A percentile compares a stretch with the other conserved stretches of the same genome.
phyloP scores from a whole-genome alignment of 176 grass and related monocot genomes.

The Musa schizocarpa region DNA sequence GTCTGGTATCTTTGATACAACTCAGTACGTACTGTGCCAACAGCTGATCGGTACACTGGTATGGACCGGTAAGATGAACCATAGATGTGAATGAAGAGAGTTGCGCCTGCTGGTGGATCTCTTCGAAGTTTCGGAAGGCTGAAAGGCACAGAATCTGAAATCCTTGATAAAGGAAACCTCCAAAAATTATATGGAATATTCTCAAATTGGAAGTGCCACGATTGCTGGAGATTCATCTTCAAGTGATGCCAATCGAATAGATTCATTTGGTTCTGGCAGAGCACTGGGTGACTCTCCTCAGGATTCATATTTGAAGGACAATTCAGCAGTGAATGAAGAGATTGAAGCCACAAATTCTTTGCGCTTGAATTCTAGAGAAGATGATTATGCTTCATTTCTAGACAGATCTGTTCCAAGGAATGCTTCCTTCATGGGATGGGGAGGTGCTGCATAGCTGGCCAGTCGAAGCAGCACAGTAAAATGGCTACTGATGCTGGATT shows the following conservation, averaged over 20 bases:
- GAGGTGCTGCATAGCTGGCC: conserved; percentile 19
- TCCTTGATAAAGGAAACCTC: conserved; percentile 38
- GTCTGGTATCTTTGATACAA: too few species aligned
- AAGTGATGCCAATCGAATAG: conserved; percentile 10
- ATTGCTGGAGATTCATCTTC: background rate
- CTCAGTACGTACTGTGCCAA: too few species aligned
- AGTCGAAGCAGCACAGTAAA: conserved; percentile 22
- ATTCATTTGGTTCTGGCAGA: background rate
- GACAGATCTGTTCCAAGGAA: background rate
- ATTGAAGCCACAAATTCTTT: background rate
- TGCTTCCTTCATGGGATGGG: conserved; percentile 41
- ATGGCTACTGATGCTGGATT: conserved; percentile 41
- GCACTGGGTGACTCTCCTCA: background rate
- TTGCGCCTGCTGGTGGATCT: background rate
- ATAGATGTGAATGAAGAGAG: background rate
- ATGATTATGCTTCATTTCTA: background rate
- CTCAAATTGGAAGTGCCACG: background rate
- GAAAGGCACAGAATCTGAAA: conserved; percentile 51
- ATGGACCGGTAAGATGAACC: too few species aligned
- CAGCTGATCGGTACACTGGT: too few species aligned
- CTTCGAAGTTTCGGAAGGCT: conserved; percentile 47
- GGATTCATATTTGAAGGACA: background rate
- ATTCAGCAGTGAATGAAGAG: background rate
- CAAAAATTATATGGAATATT: conserved; percentile 24
- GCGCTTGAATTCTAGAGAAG: background rate